Conservation (phyloP, 106 monocot species). For the Chionographis japonica region DNA sequence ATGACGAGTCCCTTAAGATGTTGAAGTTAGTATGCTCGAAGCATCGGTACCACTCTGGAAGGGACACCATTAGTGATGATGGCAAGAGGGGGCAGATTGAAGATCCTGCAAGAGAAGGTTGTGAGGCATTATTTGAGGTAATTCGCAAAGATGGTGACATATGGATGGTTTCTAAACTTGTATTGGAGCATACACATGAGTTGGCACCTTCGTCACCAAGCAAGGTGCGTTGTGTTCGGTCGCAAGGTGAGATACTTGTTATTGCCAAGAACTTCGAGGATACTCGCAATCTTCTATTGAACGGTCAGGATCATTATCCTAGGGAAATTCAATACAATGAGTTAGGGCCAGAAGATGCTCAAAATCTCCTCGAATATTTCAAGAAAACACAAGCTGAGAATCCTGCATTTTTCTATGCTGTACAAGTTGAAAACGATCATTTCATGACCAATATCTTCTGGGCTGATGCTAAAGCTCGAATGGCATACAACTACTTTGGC, state of each 20-base stretch:
- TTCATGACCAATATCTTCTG: slow-evolving; percentile 64
- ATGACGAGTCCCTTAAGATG: slow-evolving; percentile 71
- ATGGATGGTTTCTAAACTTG: slow-evolving; percentile 67
- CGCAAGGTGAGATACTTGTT: slow-evolving; percentile 77
- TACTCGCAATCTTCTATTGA: slow-evolving; percentile 63
- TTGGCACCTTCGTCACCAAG: slow-evolving; percentile 48
- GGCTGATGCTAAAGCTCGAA: slow-evolving; percentile 70
- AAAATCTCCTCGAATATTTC: slow-evolving; percentile 55
- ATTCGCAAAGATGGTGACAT: slow-evolving; percentile 51
- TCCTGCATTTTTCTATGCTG: slow-evolving; percentile 58
- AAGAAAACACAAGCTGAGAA: slow-evolving; percentile 47
- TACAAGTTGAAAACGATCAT: slow-evolving; percentile 52
- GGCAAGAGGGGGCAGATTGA: slow-evolving; percentile 21
- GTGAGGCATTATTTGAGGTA: slow-evolving; percentile 75
- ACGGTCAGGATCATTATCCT: slow-evolving; percentile 48
- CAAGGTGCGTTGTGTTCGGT: slow-evolving; percentile 66
- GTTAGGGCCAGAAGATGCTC: slow-evolving; percentile 61
- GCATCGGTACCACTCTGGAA: slow-evolving; percentile 66
- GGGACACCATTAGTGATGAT: slow-evolving; percentile 47
- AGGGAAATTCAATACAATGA: slow-evolving; percentile 60
- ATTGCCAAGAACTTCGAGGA: slow-evolving; percentile 74
- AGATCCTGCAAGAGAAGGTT: slow-evolving; percentile 45
- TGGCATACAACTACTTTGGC: slow-evolving; percentile 74
- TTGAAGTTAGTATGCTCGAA: slow-evolving; percentile 66
- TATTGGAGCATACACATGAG: slow-evolving; percentile 57